Evolutionary conservation across 306 rosid genomes (phyloP).

Genomic region (Acacia melanoxylon): DNA sequence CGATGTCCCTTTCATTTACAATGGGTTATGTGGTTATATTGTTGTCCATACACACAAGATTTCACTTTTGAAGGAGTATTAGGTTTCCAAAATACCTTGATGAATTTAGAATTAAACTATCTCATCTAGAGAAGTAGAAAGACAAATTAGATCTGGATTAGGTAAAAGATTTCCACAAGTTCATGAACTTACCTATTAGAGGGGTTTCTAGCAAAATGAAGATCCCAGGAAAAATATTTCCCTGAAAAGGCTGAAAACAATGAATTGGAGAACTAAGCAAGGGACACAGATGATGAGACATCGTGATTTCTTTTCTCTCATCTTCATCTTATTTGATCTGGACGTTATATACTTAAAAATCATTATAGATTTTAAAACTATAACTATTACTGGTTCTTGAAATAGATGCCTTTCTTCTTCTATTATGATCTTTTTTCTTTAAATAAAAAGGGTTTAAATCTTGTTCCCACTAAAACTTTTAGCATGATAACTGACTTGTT

Average conservation of each 20-base stretch:
- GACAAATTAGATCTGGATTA: neutral
- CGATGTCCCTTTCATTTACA: neutral
- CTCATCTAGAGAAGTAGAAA: neutral
- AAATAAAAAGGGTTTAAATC: neutral
- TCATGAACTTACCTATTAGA: neutral
- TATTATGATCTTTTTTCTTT: neutral
- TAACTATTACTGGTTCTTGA: neutral
- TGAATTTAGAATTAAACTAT: neutral
- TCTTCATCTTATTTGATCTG: slow-evolving; percentile 4
- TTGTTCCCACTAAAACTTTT: neutral
- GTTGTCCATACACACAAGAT: neutral
- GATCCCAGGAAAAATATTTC: neutral
- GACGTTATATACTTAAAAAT: neutral
- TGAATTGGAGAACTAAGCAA: neutral
- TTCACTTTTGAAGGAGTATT: neutral
- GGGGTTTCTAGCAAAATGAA: neutral
- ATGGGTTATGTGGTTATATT: neutral
- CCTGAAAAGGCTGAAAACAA: neutral
- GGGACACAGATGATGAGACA: neutral
- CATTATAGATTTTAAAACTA: neutral
- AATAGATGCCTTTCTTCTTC: neutral
- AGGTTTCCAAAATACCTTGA: neutral
- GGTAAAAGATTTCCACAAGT: neutral
- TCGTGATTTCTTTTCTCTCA: neutral
- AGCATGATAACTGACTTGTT: neutral